phyloP scores from a whole-genome alignment of 1,284 basidiomycete genomes.

The Ustanciosporium gigantosporum region DNA sequence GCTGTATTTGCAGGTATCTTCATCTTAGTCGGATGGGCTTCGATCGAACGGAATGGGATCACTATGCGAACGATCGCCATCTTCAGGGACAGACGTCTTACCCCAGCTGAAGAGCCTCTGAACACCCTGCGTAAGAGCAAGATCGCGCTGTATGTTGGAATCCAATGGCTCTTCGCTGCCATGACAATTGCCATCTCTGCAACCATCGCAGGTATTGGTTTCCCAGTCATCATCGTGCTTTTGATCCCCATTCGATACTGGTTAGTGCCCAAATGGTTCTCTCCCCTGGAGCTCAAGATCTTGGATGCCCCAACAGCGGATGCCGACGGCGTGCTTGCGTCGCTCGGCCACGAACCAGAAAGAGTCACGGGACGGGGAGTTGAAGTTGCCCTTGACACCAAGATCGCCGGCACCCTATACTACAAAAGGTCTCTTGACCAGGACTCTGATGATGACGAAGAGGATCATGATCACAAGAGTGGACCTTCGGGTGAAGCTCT shows the following conservation, averaged over 20 bases:
- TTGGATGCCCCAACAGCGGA: constrained; percentile 83
- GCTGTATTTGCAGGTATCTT: constrained; percentile 59
- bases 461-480: constrained; percentile 2
- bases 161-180: constrained; percentile 85
- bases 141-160: constrained; percentile 75
- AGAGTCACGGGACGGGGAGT: constrained; percentile 47
- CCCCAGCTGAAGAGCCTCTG: constrained; percentile 65
- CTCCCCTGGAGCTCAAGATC: constrained; percentile 76
- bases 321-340: constrained; percentile 57
- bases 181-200: constrained; percentile 89
- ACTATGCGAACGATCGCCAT: constrained; percentile 82
- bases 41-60: constrained; percentile 80
- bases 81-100: constrained; percentile 69
- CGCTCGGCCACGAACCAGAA: constrained; percentile 50
- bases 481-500: constrained; percentile 5
- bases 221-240: constrained; percentile 84
- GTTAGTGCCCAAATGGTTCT: constrained; percentile 78
- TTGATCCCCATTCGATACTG: constrained; percentile 80
- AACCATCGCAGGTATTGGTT: constrained; percentile 77
- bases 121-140: constrained; percentile 74
- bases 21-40: constrained; percentile 62
- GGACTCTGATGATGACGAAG: constrained; percentile 16
- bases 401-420: constrained; percentile 45
- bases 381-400: constrained; percentile 44
- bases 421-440: constrained; percentile 24